Conservation (phyloP, 1,284 basidiomycete species). For the Trichosporon coremiiforme region DNA sequence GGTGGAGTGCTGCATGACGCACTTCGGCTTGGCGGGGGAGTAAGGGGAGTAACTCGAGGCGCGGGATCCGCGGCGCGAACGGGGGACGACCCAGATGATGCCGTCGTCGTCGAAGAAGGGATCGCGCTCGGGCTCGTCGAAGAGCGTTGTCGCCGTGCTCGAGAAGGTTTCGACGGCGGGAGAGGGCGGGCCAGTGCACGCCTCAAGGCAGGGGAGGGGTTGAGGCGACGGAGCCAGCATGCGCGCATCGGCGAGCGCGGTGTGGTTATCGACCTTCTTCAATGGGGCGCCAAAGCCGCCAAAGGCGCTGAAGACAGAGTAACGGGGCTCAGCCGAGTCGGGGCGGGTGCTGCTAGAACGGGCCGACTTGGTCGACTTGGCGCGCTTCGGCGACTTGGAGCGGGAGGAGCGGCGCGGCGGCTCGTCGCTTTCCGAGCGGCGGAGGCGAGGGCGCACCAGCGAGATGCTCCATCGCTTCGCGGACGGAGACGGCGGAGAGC, state of each 20-base stretch:
- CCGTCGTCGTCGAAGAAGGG: constrained; percentile 9
- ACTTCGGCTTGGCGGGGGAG: not conserved
- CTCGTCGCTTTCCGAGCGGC: not conserved
- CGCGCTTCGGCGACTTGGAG: not conserved
- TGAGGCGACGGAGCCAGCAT: not conserved
- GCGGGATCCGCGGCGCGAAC: not conserved
- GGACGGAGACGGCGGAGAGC: not conserved
- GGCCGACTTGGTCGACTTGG: constrained; percentile 11
- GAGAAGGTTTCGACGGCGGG: not conserved
- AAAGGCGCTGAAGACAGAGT: not conserved
- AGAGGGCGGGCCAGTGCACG: constrained; percentile 9
- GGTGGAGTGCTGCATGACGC: not conserved
- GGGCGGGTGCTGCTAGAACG: not conserved
- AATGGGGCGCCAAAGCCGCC: constrained; percentile 1
- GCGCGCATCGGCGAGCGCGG: not conserved
- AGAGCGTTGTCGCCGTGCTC: constrained; percentile 5
- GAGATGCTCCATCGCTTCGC: not conserved
- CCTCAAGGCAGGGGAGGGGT: constrained; percentile 7
- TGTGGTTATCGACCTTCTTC: not conserved
- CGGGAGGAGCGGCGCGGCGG: not conserved
- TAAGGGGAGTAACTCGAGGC: not conserved
- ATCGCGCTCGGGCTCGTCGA: not conserved
- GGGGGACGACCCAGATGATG: constrained; percentile 16
- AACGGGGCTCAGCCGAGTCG: not conserved
- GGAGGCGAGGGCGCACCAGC: not conserved